Evolutionary conservation across 306 rosid species (phyloP).

Genomic region (Vicia sativa): DNA sequence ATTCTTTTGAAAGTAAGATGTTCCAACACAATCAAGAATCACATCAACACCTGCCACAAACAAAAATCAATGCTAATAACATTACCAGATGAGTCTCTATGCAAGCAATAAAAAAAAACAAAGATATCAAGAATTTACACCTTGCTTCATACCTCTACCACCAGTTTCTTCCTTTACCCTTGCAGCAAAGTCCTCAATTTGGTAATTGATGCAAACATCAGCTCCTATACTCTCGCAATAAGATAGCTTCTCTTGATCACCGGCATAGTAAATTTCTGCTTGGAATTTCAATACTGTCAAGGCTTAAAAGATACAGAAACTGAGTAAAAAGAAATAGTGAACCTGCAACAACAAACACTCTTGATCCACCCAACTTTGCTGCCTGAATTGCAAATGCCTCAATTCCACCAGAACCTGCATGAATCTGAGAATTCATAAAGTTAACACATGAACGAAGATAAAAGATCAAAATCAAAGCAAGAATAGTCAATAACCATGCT

Average conservation of each 20-base stretch:
- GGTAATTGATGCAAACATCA: slow-evolving; percentile 86
- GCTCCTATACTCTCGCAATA: slow-evolving; percentile 79
- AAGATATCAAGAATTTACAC: slow-evolving; percentile 4
- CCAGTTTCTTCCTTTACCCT: slow-evolving; percentile 86
- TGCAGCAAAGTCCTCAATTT: slow-evolving; percentile 79
- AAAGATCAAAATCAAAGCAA: neutral
- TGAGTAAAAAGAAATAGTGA: neutral
- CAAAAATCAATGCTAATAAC: neutral
- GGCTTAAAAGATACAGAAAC: too few species aligned
- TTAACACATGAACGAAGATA: neutral
- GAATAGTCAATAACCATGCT: too few species aligned
- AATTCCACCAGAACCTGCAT: slow-evolving; percentile 95
- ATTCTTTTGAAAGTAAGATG: slow-evolving; percentile 62
- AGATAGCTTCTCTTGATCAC: slow-evolving; percentile 76
- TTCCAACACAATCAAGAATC: slow-evolving; percentile 89
- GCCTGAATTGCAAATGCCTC: slow-evolving; percentile 96
- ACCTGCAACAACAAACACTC: slow-evolving; percentile 91
- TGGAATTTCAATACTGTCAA: neutral
- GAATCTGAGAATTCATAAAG: slow-evolving; percentile 57
- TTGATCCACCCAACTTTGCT: slow-evolving; percentile 69
- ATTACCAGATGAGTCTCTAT: neutral
- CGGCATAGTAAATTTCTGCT: slow-evolving; percentile 43
- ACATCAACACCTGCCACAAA: slow-evolving; percentile 89
- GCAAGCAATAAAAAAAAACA: slow-evolving; percentile 16
- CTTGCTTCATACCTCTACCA: slow-evolving; percentile 64